Base-by-base conservation (phyloP, 176 grass and related monocot species). In the Raddia distichophylla region DNA sequence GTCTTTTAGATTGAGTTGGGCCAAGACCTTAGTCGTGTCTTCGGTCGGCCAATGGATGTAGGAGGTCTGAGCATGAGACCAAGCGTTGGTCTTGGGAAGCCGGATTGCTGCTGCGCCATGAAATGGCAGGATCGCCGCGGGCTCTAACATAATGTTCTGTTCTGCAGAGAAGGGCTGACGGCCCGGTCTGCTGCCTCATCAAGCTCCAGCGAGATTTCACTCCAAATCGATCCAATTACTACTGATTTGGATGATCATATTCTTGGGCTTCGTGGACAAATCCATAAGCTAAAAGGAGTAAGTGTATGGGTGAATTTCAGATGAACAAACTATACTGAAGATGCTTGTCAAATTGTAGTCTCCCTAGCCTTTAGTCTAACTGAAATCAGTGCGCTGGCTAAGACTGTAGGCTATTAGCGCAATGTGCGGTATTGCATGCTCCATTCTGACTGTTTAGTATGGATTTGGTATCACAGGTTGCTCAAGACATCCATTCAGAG, bases 201-300 rank as follows among this genome's bases (percentile, higher is more conserved):
- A 74, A 84, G 83, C 73, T 82, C 93, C 46, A 85, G 69, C n/a
- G 88, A 97, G 71, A 81, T 97, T 55, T 87, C 89, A 19, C 67
- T 97, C 71, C 88, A 91, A 86, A 97, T 91, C 44, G 93, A 96
- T 77, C 93, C 90, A 53, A 89, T 89, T 47, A 89, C 87, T 75
- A 80, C 67, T 13, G 87, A 97, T 48, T 60, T 97, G 81, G 91
- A 94, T 68, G 83, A 97, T 27, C 84, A 88, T 71, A 90, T 97
- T 69, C 64, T 74, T 13, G 73, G 94, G 15, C 83, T 97, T 56
- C 78, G 69, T 64, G 85, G 89, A 20, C 80, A 97, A 80, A 46
- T 90, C 37, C 61, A 74, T 7, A 87, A 82, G 52, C 74, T 97
- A 59, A 97, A 87, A 88, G 89, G 91, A 42, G 91, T 94, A 67